Percentiles rank a stretch among this genome's conserved stretches.
These are phyloP conservation scores for Kodamaea fungicola DNA, from an alignment of 1,139 yeast genomes.

Conservation along the genomic window DNA sequence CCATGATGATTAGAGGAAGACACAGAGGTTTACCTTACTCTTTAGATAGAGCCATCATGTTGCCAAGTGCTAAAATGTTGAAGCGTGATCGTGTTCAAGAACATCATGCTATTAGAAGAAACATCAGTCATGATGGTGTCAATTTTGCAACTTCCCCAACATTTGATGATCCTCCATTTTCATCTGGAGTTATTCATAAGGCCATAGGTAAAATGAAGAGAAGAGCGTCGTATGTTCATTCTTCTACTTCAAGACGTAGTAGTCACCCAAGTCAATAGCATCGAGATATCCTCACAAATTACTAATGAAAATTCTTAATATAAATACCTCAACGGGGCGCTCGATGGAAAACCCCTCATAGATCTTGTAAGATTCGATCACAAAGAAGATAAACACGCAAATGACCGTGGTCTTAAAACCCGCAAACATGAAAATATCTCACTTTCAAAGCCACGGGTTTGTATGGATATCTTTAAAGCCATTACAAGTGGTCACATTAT, in stretches of 20 bases:
- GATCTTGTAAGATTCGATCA: too few species aligned
- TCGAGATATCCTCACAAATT: too few species aligned
- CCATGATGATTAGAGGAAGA: constrained; percentile 90
- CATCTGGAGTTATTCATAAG: constrained; percentile 3
- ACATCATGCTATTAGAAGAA: constrained; percentile 44
- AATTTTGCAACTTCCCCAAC: constrained; percentile 11
- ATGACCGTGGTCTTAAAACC: too few species aligned
- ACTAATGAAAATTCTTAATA: too few species aligned
- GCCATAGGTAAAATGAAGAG: constrained; percentile 4
- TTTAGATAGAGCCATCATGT: constrained; percentile 88
- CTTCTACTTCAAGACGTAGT: too few species aligned
- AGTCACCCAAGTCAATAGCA: too few species aligned
- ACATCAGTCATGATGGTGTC: constrained; percentile 26
- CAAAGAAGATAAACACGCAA: too few species aligned
- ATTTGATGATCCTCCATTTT: constrained; percentile 6
- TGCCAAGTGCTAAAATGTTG: constrained; percentile 70
- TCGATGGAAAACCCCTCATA: too few species aligned
- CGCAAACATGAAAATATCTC: background rate
- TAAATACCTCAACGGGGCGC: too few species aligned
- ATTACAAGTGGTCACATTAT: too few species aligned
- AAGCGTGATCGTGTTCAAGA: constrained; percentile 69
- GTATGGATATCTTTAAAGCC: too few species aligned
- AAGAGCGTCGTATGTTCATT: background rate
- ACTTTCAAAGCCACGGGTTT: background rate
- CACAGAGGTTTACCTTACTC: constrained; percentile 96